Percentiles rank a stretch among this genome's conserved stretches.
These are phyloP conservation scores for Gossypium stocksii DNA, from an alignment of 345 rosid species.

Conservation along the genomic window DNA sequence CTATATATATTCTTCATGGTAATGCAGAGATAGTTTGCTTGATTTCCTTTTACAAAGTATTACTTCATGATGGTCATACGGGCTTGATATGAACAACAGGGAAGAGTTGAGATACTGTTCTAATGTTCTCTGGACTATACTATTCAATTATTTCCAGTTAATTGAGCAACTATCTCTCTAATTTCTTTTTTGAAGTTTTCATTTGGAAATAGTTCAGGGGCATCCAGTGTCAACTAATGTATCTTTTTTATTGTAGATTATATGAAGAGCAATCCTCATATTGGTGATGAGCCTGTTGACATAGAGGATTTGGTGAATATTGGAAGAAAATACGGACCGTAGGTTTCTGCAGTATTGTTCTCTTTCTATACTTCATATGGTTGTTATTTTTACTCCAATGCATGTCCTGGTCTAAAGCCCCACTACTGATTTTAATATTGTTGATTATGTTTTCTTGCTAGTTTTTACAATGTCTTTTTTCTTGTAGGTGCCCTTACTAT, in stretches of 20 bases:
- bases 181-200: neutral
- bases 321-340: constrained; percentile 81
- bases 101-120: neutral
- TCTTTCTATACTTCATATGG: constrained; percentile 1
- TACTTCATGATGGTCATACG: neutral
- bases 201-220: neutral
- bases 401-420: neutral
- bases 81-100: neutral
- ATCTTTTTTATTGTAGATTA: constrained; percentile 44
- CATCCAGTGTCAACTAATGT: constrained; percentile 11
- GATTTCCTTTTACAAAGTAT: neutral
- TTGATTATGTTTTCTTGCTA: constrained; percentile 14
- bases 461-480: constrained; percentile 17
- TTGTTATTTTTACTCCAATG: neutral
- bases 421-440: neutral
- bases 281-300: constrained; percentile 87
- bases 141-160: neutral
- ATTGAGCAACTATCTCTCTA: neutral
- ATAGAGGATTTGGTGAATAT: constrained; percentile 88
- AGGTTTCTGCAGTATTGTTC: constrained; percentile 31
- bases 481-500: constrained; percentile 82
- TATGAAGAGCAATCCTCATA: constrained; percentile 59
- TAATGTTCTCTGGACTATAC: neutral
- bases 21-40: neutral
- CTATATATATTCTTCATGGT: neutral